Conservation (phyloP, 805 yeast species). For the Ogataea nakhonphanomensis region DNA sequence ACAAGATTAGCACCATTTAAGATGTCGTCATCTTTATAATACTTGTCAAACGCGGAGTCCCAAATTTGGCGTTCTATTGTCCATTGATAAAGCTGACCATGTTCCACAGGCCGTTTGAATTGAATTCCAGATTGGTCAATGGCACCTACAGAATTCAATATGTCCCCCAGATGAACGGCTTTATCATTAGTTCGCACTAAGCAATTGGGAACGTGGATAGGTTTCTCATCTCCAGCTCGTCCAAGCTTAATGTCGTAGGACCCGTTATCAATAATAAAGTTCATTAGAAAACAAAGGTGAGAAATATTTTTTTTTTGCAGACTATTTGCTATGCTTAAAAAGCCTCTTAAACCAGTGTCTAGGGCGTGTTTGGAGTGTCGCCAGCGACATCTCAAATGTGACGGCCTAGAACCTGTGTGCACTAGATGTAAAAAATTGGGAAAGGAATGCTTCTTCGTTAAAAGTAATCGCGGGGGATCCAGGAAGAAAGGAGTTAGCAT, state of each 20-base stretch:
- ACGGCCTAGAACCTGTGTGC: slow-evolving; percentile 45
- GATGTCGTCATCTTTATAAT: slow-evolving; percentile 34
- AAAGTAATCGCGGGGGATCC: slow-evolving; percentile 53
- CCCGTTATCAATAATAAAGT: slow-evolving; percentile 83
- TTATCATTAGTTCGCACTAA: slow-evolving; percentile 75
- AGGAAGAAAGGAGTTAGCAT: slow-evolving; percentile 43
- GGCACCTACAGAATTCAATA: slow-evolving; percentile 28
- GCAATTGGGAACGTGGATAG: slow-evolving; percentile 61
- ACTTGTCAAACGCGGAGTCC: slow-evolving; percentile 68
- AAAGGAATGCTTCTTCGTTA: slow-evolving; percentile 45
- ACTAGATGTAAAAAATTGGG: slow-evolving; percentile 36
- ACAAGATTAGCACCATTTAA: slow-evolving; percentile 57
- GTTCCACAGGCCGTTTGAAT: slow-evolving; percentile 79
- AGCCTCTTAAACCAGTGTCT: slow-evolving; percentile 37
- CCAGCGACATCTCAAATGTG: slow-evolving; percentile 48
- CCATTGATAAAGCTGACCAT: slow-evolving; percentile 90
- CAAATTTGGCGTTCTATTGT: slow-evolving; percentile 83
- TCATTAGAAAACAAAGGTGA: slow-evolving; percentile 11
- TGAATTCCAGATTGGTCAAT: slow-evolving; percentile 74
- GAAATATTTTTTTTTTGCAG: background rate
- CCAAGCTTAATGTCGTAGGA: slow-evolving; percentile 78
- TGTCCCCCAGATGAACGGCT: slow-evolving; percentile 64
- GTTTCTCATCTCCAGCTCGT: slow-evolving; percentile 38
- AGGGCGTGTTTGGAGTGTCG: slow-evolving; percentile 53
- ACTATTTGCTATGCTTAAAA: slow-evolving; percentile 4